These are phyloP conservation scores for Umbelopsis sp. DNA, from an alignment of 192 early-diverging fungal genomes.

Conservation along the genomic window DNA sequence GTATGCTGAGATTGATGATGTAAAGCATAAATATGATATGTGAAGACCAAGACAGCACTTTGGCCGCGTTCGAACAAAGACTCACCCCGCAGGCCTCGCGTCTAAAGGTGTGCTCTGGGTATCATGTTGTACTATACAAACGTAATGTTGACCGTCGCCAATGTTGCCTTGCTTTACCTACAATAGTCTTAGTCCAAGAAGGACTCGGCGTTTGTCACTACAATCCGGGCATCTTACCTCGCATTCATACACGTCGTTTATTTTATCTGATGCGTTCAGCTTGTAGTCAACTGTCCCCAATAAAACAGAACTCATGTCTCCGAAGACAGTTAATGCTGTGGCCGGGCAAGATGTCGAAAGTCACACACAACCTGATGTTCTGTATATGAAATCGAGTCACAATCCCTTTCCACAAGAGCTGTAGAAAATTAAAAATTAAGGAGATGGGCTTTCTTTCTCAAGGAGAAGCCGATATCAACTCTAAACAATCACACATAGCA, in stretches of 20 bases:
- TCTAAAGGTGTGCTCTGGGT: not conserved
- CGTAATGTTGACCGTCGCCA: not conserved
- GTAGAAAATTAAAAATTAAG: too few species aligned
- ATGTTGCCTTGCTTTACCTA: not conserved
- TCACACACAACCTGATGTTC: not conserved
- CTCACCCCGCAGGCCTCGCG: constrained; percentile 3
- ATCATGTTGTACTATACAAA: constrained; percentile 7
- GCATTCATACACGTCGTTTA: not conserved
- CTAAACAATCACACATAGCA: too few species aligned
- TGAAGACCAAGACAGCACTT: not conserved
- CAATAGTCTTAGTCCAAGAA: not conserved
- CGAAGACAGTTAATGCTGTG: not conserved
- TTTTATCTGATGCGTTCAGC: not conserved
- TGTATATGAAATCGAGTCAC: too few species aligned
- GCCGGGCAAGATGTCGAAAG: not conserved
- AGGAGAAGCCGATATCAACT: too few species aligned
- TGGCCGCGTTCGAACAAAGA: not conserved
- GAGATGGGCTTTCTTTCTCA: too few species aligned
- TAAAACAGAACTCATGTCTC: constrained; percentile 1
- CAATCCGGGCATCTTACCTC: not conserved
- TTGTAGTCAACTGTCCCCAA: not conserved
- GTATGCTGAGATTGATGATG: not conserved
- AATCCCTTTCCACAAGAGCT: too few species aligned
- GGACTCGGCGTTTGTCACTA: not conserved
- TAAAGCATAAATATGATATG: not conserved